A percentile compares a stretch with the other conserved stretches of the same genome.
These are phyloP conservation scores for Penicillium macrosclerotiorum DNA, from an alignment of 495 filamentous ascomycete species.

Conservation along the genomic window DNA sequence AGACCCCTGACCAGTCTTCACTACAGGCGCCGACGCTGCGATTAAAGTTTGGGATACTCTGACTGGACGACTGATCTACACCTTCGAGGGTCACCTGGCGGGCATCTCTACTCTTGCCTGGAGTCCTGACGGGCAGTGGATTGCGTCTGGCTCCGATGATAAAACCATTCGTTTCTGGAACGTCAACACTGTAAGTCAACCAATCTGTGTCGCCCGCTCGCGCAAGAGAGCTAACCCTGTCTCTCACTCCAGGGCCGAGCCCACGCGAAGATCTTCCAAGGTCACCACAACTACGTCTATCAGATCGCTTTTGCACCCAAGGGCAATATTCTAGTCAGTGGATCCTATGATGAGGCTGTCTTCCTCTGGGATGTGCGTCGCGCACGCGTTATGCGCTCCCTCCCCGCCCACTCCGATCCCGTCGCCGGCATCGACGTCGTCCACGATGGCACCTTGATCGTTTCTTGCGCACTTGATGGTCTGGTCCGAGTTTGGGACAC, in stretches of 20 bases:
- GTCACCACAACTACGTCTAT: slow-evolving; percentile 96
- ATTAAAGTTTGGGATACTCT: slow-evolving; percentile 85
- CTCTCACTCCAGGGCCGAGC: slow-evolving; percentile 50
- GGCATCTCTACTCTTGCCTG: slow-evolving; percentile 89
- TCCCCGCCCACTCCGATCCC: slow-evolving; percentile 93
- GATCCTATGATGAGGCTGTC: slow-evolving; percentile 95
- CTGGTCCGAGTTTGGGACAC: slow-evolving; percentile 95
- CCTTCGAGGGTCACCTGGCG: slow-evolving; percentile 89
- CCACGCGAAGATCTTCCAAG: slow-evolving; percentile 63
- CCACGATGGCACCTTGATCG: slow-evolving; percentile 86
- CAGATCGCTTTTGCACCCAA: slow-evolving; percentile 91
- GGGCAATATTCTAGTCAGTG: slow-evolving; percentile 92
- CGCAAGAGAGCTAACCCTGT: slow-evolving; percentile 13
- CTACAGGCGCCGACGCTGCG: slow-evolving; percentile 74
- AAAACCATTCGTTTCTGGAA: slow-evolving; percentile 95
- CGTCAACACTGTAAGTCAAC: slow-evolving; percentile 59
- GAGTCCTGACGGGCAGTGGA: slow-evolving; percentile 78
- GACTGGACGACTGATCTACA: slow-evolving; percentile 76
- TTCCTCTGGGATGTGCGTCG: slow-evolving; percentile 94
- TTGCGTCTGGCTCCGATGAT: slow-evolving; percentile 93
- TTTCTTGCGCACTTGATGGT: slow-evolving; percentile 84
- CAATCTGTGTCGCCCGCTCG: not conserved
- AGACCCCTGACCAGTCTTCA: not conserved
- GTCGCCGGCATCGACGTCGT: slow-evolving; percentile 92
- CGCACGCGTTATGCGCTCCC: slow-evolving; percentile 76